Evolutionary conservation across 345 rosid genomes (phyloP).

Genomic region (Eucalyptus leucophloia): DNA sequence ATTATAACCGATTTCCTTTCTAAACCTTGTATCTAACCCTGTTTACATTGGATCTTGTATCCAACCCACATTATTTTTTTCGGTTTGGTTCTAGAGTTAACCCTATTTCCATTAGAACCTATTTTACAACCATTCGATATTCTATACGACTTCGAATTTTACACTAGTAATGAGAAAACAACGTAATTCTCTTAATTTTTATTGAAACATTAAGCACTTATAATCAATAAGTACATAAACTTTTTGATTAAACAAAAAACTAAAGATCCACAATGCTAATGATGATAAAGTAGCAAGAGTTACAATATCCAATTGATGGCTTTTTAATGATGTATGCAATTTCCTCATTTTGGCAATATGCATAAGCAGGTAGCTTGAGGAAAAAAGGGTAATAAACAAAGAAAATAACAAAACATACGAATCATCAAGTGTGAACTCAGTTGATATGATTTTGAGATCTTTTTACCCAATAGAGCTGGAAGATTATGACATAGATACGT

Average conservation of each 20-base stretch:
- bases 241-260: too few species aligned
- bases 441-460: neutral
- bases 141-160: too few species aligned
- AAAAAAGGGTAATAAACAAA: neutral
- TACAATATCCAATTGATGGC: slow-evolving; percentile 56
- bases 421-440: neutral
- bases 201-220: too few species aligned
- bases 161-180: too few species aligned
- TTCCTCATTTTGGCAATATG: slow-evolving; percentile 56
- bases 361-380: slow-evolving; percentile 70
- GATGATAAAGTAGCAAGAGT: slow-evolving; percentile 72
- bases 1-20: accelerated
- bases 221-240: too few species aligned
- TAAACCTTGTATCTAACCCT: accelerated
- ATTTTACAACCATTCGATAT: accelerated
- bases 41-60: accelerated
- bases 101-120: accelerated
- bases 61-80: too few species aligned
- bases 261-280: neutral
- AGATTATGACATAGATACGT: neutral
- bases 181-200: too few species aligned
- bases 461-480: neutral
- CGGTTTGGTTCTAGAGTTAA: accelerated
- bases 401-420: neutral
- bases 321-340: slow-evolving; percentile 28